These are phyloP conservation scores for Aspergillus sp. DNA, from an alignment of 2,329 filamentous ascomycete genomes.

Conservation along the genomic window DNA sequence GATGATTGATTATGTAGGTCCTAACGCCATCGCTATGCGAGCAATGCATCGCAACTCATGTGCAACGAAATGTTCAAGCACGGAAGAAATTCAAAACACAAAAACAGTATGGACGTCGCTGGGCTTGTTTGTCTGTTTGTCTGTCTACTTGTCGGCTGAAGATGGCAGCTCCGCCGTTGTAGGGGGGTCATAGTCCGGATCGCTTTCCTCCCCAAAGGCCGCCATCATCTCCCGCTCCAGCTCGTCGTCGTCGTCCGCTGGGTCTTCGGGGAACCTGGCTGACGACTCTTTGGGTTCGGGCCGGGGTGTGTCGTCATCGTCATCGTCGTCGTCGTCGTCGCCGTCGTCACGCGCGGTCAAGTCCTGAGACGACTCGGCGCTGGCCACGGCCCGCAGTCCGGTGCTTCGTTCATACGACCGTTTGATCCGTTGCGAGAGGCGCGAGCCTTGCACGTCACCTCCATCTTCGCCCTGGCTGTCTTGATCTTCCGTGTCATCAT, in stretches of 20 bases:
- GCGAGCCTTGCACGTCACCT: constrained; percentile 39
- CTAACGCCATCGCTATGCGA: constrained; percentile 34
- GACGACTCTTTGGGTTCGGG: constrained; percentile 29
- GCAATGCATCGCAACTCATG: constrained; percentile 25
- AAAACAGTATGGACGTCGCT: neutral
- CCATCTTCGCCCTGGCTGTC: constrained; percentile 31
- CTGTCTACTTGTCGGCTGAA: neutral
- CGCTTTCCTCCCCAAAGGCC: constrained; percentile 51
- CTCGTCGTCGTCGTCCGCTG: constrained; percentile 47
- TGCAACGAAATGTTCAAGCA: constrained; percentile 12
- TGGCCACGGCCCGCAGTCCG: constrained; percentile 37
- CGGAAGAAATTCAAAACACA: neutral
- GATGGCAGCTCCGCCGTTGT: neutral
- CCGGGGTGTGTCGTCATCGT: constrained; percentile 29
- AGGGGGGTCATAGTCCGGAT: constrained; percentile 9
- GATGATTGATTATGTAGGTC: constrained; percentile 1
- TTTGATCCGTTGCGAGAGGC: constrained; percentile 41
- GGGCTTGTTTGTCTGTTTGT: neutral
- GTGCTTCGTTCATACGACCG: constrained; percentile 43
- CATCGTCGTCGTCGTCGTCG: constrained; percentile 25
- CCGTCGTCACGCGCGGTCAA: constrained; percentile 20
- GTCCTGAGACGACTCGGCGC: constrained; percentile 7
- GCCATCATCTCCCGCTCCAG: constrained; percentile 58
- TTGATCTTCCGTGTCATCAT: constrained; percentile 32
- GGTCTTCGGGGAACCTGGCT: constrained; percentile 26